These are phyloP conservation scores for Ogataea siamensis DNA, from an alignment of 805 yeast species.

Conservation along the genomic window DNA sequence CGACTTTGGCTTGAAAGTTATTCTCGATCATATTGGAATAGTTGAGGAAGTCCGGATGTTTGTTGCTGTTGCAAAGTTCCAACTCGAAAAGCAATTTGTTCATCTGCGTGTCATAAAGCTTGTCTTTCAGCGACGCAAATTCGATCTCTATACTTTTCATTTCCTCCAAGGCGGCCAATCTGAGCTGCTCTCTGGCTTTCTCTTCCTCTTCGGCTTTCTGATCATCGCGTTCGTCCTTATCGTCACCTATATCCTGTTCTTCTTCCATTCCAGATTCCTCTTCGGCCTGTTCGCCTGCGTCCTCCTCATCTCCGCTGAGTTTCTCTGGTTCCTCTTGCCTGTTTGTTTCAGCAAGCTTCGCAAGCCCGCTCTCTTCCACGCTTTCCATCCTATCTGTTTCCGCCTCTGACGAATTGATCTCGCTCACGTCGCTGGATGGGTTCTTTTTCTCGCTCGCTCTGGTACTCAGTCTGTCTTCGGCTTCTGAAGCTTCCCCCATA, in stretches of 20 bases:
- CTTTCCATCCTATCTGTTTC: constrained; percentile 85
- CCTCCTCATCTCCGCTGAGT: constrained; percentile 15
- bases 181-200: constrained; percentile 37
- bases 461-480: constrained; percentile 6
- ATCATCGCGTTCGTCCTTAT: constrained; percentile 1
- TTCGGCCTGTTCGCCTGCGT: constrained; percentile 18
- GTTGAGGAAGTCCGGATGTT: constrained; percentile 84
- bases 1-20: constrained; percentile 68
- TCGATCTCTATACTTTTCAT: constrained; percentile 79
- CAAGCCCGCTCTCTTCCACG: constrained; percentile 52
- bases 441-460: constrained; percentile 14
- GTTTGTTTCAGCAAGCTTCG: constrained; percentile 38
- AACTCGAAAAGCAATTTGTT: constrained; percentile 76
- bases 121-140: constrained; percentile 84
- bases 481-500: constrained; percentile 12
- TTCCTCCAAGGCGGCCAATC: constrained; percentile 66
- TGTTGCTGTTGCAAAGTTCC: constrained; percentile 80
- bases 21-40: constrained; percentile 70
- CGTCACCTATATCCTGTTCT: constrained; percentile 17
- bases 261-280: constrained; percentile 31
- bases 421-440: constrained; percentile 21
- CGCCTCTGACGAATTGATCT: constrained; percentile 65
- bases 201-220: constrained; percentile 23
- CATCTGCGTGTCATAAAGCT: constrained; percentile 79
- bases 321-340: constrained; percentile 13